phyloP scores from a whole-genome alignment of 345 rosid species.

The Eutrema japonicum region DNA sequence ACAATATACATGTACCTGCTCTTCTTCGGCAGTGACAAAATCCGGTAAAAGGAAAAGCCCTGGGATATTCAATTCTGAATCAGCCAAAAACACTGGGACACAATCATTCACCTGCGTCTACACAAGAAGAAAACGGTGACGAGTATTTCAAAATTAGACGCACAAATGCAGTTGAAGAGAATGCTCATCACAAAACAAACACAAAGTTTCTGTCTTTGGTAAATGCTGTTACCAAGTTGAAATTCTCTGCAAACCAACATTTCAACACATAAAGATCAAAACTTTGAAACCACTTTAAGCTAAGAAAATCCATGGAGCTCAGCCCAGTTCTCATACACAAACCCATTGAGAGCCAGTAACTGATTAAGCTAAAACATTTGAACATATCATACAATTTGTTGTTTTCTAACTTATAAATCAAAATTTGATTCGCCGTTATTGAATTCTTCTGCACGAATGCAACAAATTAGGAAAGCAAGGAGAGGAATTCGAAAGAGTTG shows the following conservation, averaged over 20 bases:
- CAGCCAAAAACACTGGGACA: constrained; percentile 57
- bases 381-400: background rate
- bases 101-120: constrained; percentile 50
- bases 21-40: constrained; percentile 67
- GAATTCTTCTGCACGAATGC: background rate
- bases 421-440: background rate
- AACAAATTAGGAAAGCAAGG: background rate
- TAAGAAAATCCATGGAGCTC: too few species aligned
- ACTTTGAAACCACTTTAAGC: background rate
- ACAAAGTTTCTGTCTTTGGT: constrained; percentile 19
- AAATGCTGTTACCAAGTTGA: constrained; percentile 6
- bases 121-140: background rate
- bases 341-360: too few species aligned
- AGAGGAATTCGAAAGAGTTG: too few species aligned
- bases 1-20: constrained; percentile 52
- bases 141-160: too few species aligned
- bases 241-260: background rate
- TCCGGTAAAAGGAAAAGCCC: constrained; percentile 74
- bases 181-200: constrained; percentile 9
- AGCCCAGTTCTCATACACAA: too few species aligned
- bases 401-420: constrained; percentile 5
- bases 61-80: constrained; percentile 74
- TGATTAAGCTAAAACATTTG: too few species aligned
- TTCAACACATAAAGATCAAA: constrained; percentile 29
- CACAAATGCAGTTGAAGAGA: background rate